Evolutionary conservation across 129 eudicot genomes (phyloP).

Genomic region (Arctium minus): DNA sequence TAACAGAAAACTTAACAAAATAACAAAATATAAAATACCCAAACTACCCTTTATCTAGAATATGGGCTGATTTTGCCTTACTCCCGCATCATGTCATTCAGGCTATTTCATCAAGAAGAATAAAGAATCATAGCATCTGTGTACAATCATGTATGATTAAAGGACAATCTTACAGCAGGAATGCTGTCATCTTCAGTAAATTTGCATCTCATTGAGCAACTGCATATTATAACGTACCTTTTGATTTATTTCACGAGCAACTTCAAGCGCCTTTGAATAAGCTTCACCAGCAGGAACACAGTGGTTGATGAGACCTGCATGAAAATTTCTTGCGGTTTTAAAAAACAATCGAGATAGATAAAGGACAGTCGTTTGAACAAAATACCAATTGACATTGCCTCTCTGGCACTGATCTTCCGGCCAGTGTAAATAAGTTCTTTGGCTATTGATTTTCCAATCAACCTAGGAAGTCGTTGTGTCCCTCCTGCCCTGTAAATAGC

Average conservation of each 20-base stretch:
- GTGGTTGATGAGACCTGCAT: slow-evolving; percentile 80
- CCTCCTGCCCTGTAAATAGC: slow-evolving; percentile 89
- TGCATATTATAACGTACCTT: slow-evolving; percentile 48
- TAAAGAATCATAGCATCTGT: background rate
- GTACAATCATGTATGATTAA: background rate
- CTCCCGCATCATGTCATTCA: background rate
- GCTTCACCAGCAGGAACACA: slow-evolving; percentile 88
- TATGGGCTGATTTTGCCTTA: background rate
- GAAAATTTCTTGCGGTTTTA: background rate
- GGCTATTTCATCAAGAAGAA: background rate
- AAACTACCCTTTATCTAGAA: too few species aligned
- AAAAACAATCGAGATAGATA: background rate
- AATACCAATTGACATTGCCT: slow-evolving; percentile 78
- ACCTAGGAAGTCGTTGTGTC: slow-evolving; percentile 89
- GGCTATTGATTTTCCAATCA: slow-evolving; percentile 87
- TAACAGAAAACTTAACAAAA: too few species aligned
- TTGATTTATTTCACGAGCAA: slow-evolving; percentile 74
- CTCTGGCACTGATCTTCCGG: slow-evolving; percentile 62
- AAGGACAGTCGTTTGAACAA: background rate
- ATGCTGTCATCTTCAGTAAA: background rate
- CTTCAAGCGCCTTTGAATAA: slow-evolving; percentile 79
- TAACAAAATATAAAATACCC: too few species aligned
- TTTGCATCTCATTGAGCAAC: background rate
- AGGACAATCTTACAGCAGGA: too few species aligned
- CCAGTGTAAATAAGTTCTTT: slow-evolving; percentile 96